Evolutionary conservation across 192 early-diverging fungal genomes (phyloP), one percentile per base, ranked within the genome.

Genomic region (Linnemannia hyalina): DNA sequence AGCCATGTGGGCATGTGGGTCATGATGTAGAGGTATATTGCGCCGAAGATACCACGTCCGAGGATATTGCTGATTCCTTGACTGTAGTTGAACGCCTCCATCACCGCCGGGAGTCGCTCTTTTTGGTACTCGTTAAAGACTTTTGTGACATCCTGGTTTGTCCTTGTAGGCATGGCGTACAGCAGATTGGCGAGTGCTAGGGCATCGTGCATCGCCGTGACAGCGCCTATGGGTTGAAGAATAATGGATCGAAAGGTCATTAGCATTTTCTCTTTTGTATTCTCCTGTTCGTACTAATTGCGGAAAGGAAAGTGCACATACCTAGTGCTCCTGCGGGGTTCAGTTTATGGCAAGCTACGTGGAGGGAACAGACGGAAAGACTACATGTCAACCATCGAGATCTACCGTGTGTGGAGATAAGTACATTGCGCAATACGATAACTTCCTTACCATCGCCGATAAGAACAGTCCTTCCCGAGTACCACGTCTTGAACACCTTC

Each of bases 401-500:
- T 40, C 38, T 3, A 40, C 38, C 38, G 6, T 40, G 4, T 40
- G 47, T 0, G 16, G 5, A 52, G 4, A 6, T 7, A 23, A 15
- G 8, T 40, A 68, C 6, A 40, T 40, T 40, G 6, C 38, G 38
- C 38, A 40, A 40, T 40, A 40, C 1, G 38, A 40, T 5, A 1
- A 40, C 38, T 22, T 15, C 22, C 46, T 55, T 78, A 78, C 76
- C 76, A 52, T 78, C 76, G 0, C 76, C 76, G 13, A 78, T 15
- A 8, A 78, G 42, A 22, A 78, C 76, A 1, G 46, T 40, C 4
- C 76, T 11, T 1, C 65, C 68, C 3, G 23, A 32, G 52, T 70
- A 40, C 76, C 76, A 78, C 5, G 76, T 78, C 32, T 47, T 68
- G n/a, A 78, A 78, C 42, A 78, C 32, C 35, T 78, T 78, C 13